phyloP scores from a whole-genome alignment of 352 stramenopile species.

The Achlya hypogyna region DNA sequence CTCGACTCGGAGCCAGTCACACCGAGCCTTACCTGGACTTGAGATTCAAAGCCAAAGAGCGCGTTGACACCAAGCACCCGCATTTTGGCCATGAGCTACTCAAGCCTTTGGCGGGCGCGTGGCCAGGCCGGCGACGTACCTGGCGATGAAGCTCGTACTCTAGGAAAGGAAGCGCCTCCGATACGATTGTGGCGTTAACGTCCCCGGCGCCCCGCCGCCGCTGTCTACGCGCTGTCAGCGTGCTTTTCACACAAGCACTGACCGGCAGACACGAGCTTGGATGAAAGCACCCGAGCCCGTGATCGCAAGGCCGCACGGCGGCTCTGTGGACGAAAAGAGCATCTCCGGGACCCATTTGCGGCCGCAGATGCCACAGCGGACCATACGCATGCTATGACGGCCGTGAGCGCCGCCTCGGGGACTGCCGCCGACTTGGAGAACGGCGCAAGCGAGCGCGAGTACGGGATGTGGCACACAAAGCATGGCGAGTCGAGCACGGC shows the following conservation, averaged over 20 bases:
- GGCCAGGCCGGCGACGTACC: conserved; percentile 45
- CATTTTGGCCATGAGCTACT: conserved; percentile 79
- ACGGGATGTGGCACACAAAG: conserved; percentile 95
- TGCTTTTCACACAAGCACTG: neutral
- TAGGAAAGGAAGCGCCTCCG: conserved; percentile 95
- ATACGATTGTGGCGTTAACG: conserved; percentile 93
- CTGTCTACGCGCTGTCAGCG: conserved; percentile 26
- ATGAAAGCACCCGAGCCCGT: conserved; percentile 91
- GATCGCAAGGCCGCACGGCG: conserved; percentile 67
- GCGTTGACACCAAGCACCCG: conserved; percentile 94
- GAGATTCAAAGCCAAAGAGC: conserved; percentile 89
- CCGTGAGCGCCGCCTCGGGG: neutral
- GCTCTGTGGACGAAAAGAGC: conserved; percentile 86
- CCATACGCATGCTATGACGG: conserved; percentile 87
- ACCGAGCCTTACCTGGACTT: conserved; percentile 61
- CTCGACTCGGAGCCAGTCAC: too few relatives aligned
- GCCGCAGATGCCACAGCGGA: conserved; percentile 92
- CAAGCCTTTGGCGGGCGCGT: neutral
- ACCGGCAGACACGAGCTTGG: conserved; percentile 92
- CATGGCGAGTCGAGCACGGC: conserved; percentile 59
- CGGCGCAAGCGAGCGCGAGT: conserved; percentile 90
- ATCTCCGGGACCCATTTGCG: conserved; percentile 98
- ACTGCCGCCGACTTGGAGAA: conserved; percentile 84
- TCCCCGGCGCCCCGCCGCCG: conserved; percentile 88
- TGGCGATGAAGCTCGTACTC: conserved; percentile 97